phyloP scores from a whole-genome alignment of 495 filamentous ascomycete species.

The Penicillium simplicissimum region DNA sequence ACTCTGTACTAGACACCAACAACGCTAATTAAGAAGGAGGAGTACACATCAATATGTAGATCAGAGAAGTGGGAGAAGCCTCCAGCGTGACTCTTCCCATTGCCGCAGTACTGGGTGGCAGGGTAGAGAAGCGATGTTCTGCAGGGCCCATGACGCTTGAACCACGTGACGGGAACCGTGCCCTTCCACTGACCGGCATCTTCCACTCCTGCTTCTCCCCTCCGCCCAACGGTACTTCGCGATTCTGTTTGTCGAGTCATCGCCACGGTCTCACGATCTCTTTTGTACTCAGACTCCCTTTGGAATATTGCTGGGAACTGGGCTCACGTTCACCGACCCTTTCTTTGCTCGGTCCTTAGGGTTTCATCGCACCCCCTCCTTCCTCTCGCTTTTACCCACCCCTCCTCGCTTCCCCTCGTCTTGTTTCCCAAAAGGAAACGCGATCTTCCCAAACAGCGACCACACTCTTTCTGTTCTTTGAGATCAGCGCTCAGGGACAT shows the following conservation, averaged over 20 bases:
- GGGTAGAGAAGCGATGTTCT: conserved; percentile 11
- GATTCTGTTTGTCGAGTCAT: conserved; percentile 20
- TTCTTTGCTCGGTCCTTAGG: conserved; percentile 22
- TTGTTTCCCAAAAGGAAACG: conserved; percentile 19
- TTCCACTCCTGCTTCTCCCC: conserved; percentile 34
- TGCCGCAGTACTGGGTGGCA: background rate
- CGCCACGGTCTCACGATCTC: conserved; percentile 12
- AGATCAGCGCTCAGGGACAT: conserved; percentile 30
- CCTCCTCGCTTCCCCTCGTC: conserved; percentile 30
- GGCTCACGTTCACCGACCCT: conserved; percentile 10
- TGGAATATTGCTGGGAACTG: conserved; percentile 5
- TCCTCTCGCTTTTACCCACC: conserved; percentile 30
- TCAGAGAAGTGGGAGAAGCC: background rate
- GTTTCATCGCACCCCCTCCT: conserved; percentile 32
- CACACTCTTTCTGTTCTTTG: conserved; percentile 23
- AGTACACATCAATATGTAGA: background rate
- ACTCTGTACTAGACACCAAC: background rate
- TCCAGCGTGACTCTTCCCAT: background rate
- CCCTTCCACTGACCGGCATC: conserved; percentile 27
- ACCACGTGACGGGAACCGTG: conserved; percentile 44
- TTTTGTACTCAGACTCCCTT: conserved; percentile 5
- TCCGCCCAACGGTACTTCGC: conserved; percentile 29
- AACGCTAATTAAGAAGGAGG: background rate
- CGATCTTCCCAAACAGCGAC: conserved; percentile 27
- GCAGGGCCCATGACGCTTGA: conserved; percentile 42